Percentiles rank a stretch among this genome's conserved stretches.
These are phyloP conservation scores for Saksenaea vasiformis DNA, from an alignment of 371 early-diverging fungal genomes.

Conservation along the genomic window DNA sequence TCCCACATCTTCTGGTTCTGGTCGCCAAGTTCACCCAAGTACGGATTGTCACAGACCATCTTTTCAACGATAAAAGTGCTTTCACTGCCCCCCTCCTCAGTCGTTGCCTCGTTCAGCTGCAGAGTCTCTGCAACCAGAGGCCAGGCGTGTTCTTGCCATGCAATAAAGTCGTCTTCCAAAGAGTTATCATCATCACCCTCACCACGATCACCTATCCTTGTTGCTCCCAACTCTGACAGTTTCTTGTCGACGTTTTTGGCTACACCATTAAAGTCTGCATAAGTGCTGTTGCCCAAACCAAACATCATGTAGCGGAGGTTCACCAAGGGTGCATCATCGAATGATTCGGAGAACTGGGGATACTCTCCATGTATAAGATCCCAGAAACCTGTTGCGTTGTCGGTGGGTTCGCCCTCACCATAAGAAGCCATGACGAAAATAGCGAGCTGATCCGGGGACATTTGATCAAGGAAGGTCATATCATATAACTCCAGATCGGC, in stretches of 20 bases:
- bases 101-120: background rate
- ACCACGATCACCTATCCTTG: slow-evolving; percentile 75
- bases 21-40: slow-evolving; percentile 57
- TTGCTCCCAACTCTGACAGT: slow-evolving; percentile 71
- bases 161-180: slow-evolving; percentile 89
- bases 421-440: slow-evolving; percentile 87
- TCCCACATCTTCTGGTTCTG: slow-evolving; percentile 49
- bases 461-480: slow-evolving; percentile 65
- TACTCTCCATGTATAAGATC: slow-evolving; percentile 60
- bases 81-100: background rate
- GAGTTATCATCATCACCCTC: slow-evolving; percentile 93
- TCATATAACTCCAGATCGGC: slow-evolving; percentile 85
- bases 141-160: slow-evolving; percentile 84
- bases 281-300: slow-evolving; percentile 94
- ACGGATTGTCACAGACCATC: slow-evolving; percentile 21
- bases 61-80: background rate
- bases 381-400: slow-evolving; percentile 81
- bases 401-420: slow-evolving; percentile 88
- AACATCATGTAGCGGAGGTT: slow-evolving; percentile 78
- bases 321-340: slow-evolving; percentile 54
- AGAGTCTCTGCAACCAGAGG: slow-evolving; percentile 46
- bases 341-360: slow-evolving; percentile 64
- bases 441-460: slow-evolving; percentile 59
- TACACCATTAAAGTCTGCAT: slow-evolving; percentile 88
- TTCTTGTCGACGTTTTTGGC: slow-evolving; percentile 65